A percentile compares a stretch with the other conserved stretches of the same genome.
These are phyloP conservation scores for Puccinia sorghi DNA, from an alignment of 1,284 basidiomycete species.

Conservation along the genomic window DNA sequence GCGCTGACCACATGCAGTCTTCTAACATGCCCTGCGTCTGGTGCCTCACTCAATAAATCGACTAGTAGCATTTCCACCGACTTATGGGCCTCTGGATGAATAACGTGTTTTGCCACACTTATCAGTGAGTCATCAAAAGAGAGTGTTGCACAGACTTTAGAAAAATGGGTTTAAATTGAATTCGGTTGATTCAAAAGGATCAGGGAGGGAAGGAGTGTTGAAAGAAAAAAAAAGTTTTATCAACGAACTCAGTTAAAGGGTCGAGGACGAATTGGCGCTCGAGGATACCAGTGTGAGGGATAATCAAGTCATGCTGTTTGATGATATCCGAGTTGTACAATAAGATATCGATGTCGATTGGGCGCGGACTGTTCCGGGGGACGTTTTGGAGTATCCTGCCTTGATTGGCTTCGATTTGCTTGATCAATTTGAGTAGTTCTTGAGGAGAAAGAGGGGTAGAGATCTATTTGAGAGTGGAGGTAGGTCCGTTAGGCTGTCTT, in stretches of 20 bases:
- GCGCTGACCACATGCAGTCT: conserved; percentile 60
- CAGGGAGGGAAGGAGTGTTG: background rate
- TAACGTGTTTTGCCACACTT: conserved; percentile 24
- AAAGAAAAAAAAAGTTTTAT: background rate
- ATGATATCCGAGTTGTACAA: conserved; percentile 71
- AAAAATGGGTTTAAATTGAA: background rate
- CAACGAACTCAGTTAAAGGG: conserved; percentile 70
- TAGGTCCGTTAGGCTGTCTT: background rate
- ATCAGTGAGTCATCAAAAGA: background rate
- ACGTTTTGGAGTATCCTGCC: conserved; percentile 75
- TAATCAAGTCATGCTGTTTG: conserved; percentile 68
- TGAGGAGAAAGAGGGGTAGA: conserved; percentile 71
- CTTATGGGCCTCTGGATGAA: conserved; percentile 16
- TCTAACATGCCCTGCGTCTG: background rate
- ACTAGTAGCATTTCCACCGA: conserved; percentile 1
- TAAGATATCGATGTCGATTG: conserved; percentile 87
- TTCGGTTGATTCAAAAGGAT: background rate
- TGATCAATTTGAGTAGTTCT: conserved; percentile 69
- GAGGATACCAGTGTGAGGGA: conserved; percentile 77
- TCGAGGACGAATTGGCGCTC: conserved; percentile 91
- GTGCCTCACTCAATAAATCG: background rate
- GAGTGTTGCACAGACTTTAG: background rate
- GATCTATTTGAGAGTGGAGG: conserved; percentile 63
- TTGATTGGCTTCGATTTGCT: conserved; percentile 72
- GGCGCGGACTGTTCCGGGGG: conserved; percentile 77